Evolutionary conservation across 2,329 filamentous ascomycete genomes (phyloP), one percentile per base, ranked within the genome.

Genomic region (Alternaria metachromatica): DNA sequence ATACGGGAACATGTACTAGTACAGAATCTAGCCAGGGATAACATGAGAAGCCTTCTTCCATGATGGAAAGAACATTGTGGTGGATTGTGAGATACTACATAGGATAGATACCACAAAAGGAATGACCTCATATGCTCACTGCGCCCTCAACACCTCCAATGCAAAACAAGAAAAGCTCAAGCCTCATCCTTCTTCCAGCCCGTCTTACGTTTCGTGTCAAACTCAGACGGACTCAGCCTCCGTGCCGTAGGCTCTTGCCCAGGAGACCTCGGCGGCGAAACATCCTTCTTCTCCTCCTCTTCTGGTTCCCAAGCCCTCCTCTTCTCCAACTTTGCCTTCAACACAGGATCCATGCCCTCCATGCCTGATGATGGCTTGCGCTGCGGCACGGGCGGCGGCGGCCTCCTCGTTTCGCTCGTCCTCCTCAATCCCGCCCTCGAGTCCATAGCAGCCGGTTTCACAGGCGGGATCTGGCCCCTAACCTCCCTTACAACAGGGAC

Each of bases 161-260:
- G 49, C 49, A 50, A 26, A 12, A 12, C 3, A 28, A 13, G 8
- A 43, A 8, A 25, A 48, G 15, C 12, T 55, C 12, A 56, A 6
- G 58, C 58, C 15, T 59, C 49, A 11, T 44, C 53, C 26, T 67
- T 65, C 56, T 60, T 67, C 64, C 64, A 68, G 11, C 64, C 66
- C 30, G 41, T 55, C 46, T 58, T 65, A 15, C 65, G 53, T 44
- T 67, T 59, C 10, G n/a, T 60, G 11, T 67, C 62, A 44, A 65
- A 60, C 20, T 65, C 48, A 4, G 28, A 26, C 25, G 56, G 53
- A 15, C 45, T 57, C 33, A 64, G 43, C 30, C 53, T 65, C 25
- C 54, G 60, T 20, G 62, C 62, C n/a, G 10, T 28, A 8, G 21
- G 44, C 43, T 23, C 18, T 37, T 58, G 25, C 26, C 62, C 65